Base-by-base conservation (phyloP, 2,329 filamentous ascomycete species). In the Xylariaceae sp. region DNA sequence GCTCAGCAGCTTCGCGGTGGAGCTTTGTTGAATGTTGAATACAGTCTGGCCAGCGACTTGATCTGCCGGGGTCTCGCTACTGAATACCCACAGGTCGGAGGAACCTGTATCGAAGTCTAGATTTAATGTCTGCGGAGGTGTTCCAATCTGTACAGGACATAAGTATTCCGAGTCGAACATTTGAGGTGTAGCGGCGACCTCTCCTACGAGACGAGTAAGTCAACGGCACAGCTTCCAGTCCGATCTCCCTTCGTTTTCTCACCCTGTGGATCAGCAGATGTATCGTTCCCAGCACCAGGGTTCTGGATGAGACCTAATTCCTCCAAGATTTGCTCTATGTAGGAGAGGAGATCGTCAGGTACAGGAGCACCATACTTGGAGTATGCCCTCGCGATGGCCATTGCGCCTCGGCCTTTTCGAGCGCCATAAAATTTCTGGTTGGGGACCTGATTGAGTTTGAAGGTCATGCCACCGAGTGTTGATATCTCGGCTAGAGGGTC, bases 51-150 rank as follows among this genome's bases (percentile, higher is more conserved):
- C 76, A 14, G 69, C 69, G 9, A 75, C 67, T 24, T 76, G 67
- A 16, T 52, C 64, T 23, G 48, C 33, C 12, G 71, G 65, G 1
- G 71, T 73, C 56, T 74, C 66, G 28, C 68, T 68, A 52, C 75
- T 78, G 63, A 80, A 80, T 1, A 81, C 79, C 79, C 79, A 79
- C 21, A 80, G 69, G 53, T 81, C 78, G 9, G 76, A 75, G 2
- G 77, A 79, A 1, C 78, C 78, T 1, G 78, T 80, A 55, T 80
- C 77, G 43, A 80, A 77, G 62, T 78, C 73, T 45, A 80, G 65
- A 31, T 75, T 73, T 44, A 80, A 67, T 1, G 72, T 76, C 63
- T 79, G 75, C 3, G 75, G 69, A 7, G 77, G 77, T 5, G 75
- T 74, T 8, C 73, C 73, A 28, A 75, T 74, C 43, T 69, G 56